These are phyloP conservation scores for Kwoniella europaea DNA, from an alignment of 768 basidiomycete species.

Conservation along the genomic window DNA sequence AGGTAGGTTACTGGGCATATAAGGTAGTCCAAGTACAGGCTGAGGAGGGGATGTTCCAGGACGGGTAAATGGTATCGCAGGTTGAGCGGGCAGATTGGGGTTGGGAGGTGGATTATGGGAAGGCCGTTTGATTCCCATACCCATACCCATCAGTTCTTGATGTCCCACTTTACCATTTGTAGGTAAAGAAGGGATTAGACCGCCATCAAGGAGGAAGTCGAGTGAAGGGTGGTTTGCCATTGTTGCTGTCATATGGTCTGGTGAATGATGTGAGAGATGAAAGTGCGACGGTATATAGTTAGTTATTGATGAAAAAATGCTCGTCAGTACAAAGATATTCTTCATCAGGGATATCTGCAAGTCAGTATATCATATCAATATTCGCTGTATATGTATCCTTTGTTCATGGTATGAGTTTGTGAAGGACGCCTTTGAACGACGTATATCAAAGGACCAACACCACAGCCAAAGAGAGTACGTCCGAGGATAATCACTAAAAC, in stretches of 20 bases:
- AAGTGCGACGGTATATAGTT: neutral
- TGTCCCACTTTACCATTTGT: conserved; percentile 7
- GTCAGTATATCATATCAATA: neutral
- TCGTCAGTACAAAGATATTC: neutral
- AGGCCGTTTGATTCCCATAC: neutral
- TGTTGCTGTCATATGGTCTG: neutral
- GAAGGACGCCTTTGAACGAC: conserved; percentile 2
- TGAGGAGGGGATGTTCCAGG: conserved; percentile 1
- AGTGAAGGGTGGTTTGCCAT: neutral
- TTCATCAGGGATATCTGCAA: neutral
- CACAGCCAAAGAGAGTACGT: too few relatives aligned
- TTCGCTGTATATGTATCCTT: conserved; percentile 1
- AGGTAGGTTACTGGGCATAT: neutral
- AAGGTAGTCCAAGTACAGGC: neutral
- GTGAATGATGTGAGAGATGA: neutral
- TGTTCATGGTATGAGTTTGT: neutral
- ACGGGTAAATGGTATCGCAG: neutral
- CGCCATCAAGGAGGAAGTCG: conserved; percentile 25
- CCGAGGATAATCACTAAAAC: neutral
- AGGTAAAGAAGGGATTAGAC: conserved; percentile 34
- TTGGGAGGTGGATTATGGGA: neutral
- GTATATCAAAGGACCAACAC: neutral
- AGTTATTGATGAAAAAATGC: neutral
- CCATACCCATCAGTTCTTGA: conserved; percentile 24
- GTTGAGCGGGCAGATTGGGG: neutral